Base-by-base conservation (phyloP, 805 yeast species). In the Wickerhamiella spandovensis region DNA sequence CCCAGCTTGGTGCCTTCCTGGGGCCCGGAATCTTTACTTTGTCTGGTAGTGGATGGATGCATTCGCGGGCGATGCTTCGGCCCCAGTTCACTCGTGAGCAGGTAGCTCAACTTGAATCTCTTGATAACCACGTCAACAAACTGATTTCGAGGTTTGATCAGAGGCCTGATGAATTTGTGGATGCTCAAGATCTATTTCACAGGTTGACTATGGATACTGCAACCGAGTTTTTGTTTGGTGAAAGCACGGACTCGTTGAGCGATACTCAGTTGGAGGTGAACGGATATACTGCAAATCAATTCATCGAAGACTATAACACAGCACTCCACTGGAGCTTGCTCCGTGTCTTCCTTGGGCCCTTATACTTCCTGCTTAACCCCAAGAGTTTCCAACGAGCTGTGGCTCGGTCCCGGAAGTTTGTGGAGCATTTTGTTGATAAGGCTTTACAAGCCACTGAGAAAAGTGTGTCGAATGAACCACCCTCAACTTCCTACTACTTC, bases 401-500 rank as follows among this genome's bases (percentile, higher is more conserved):
- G 47, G 55, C 51, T 10, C 52, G 57, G 9, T 68, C 68, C 43
- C 66, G 65, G 48, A 44, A 50, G 22, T 66, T 61, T 60, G 65
- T 69, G 22, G 67, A 71, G 53, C 62, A 57, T 54, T 72, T 67
- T 53, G 76, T 72, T 43, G 48, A 64, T 30, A 57, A 54, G 46
- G 75, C 72, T 4, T 61, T 72, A 47, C 56, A 54, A 35, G 44
- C 37, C n/a, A 43, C 56, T 9, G 56, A 43, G 45, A 67, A 63
- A 28, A 65, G 70, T 8, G 20, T 47, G 54, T 44, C 43, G 39
- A 35, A 51, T 7, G 54, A 56, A 53, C 47, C 43, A 23, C 46
- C 13, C n/a, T n/a, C n/a, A n/a, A n/a, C n/a, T n/a, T 28, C 70
- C 7, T 75, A 72, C 54, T 68, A 72, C 9, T 72, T 73, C 58